phyloP scores from a whole-genome alignment of 2,329 filamentous ascomycete species.

The Colletotrichum tropicale region DNA sequence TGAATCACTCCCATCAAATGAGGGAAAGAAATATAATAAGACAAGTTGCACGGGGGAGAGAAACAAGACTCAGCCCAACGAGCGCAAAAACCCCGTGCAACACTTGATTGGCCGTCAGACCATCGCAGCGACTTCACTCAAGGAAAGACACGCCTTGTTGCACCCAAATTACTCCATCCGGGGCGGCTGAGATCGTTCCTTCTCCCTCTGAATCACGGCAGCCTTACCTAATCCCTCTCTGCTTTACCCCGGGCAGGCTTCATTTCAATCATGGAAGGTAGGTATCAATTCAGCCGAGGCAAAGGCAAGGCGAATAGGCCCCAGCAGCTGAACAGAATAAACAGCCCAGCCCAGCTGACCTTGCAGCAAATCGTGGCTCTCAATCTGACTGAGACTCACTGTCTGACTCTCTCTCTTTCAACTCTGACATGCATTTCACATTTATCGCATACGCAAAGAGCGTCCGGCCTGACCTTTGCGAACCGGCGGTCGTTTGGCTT shows the following conservation, averaged over 20 bases:
- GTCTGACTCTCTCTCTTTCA: not conserved
- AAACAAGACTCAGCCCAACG: not conserved
- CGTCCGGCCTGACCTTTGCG: not conserved
- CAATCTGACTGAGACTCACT: not conserved
- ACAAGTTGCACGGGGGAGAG: not conserved
- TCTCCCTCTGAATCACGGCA: not conserved
- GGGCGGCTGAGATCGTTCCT: not conserved
- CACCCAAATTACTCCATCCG: not conserved
- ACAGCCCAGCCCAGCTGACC: not conserved
- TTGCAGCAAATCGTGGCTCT: not conserved
- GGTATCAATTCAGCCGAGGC: not conserved
- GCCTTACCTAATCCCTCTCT: not conserved
- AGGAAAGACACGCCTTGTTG: not conserved
- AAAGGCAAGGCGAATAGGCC: not conserved
- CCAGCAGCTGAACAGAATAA: not conserved
- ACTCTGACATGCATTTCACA: not conserved
- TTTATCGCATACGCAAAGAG: not conserved
- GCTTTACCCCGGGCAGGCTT: too few species aligned
- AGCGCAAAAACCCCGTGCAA: not conserved
- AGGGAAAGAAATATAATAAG: not conserved
- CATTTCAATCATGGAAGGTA: too few species aligned
- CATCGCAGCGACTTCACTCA: not conserved
- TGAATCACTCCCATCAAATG: not conserved
- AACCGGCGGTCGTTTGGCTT: not conserved
- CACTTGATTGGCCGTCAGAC: not conserved